Percentiles rank a stretch among this genome's conserved stretches.
Conservation (phyloP, 495 filamentous ascomycete species). For the Tuber melanosporum region DNA sequence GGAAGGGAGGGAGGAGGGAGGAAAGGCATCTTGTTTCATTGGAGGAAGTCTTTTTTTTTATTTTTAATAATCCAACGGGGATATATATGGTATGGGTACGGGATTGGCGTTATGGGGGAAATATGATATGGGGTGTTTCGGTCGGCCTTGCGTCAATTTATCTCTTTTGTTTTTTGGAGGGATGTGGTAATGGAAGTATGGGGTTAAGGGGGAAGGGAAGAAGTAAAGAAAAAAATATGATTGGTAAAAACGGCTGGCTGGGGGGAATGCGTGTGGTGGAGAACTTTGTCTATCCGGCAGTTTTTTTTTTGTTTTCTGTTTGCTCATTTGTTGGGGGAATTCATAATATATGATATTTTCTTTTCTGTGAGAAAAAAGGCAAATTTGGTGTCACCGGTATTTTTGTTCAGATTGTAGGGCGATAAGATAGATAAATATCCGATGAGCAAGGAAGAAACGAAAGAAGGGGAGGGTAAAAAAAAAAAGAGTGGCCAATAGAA, state of each 20-base stretch:
- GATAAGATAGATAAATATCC: background rate
- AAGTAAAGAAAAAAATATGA: background rate
- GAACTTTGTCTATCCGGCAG: slow-evolving; percentile 12
- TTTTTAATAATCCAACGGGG: background rate
- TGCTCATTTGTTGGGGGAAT: background rate
- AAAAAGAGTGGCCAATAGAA: slow-evolving; percentile 7
- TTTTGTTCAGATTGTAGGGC: slow-evolving; percentile 4
- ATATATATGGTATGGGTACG: background rate
- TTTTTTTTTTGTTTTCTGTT: slow-evolving; percentile 7
- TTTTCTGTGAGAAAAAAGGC: background rate
- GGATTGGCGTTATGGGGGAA: background rate
- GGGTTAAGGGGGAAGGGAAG: background rate
- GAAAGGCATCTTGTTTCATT: background rate
- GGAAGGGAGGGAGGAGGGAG: background rate
- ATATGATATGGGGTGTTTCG: background rate
- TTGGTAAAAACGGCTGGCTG: background rate
- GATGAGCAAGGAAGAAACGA: slow-evolving; percentile 7
- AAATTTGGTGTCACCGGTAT: slow-evolving; percentile 3
- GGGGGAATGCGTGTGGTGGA: background rate
- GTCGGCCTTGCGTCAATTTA: background rate
- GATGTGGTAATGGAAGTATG: background rate
- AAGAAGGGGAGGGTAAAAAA: background rate
- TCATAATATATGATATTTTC: slow-evolving; percentile 2
- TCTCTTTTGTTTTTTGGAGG: slow-evolving; percentile 1
- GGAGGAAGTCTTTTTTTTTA: background rate